Evolutionary conservation across 164 flowering plant genomes (phyloP).

Genomic region (Protea cynaroides): DNA sequence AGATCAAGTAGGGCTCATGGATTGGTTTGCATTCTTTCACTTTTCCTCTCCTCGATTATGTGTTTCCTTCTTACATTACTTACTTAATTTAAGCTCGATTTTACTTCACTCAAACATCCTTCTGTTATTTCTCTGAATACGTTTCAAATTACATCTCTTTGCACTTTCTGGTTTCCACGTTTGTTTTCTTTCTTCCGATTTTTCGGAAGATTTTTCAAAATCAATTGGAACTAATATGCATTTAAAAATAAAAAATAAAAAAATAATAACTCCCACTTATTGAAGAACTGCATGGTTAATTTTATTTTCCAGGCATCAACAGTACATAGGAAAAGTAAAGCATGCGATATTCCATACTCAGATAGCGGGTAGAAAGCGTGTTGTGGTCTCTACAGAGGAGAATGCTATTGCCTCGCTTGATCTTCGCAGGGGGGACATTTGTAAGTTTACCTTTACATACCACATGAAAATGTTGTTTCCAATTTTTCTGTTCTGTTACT

Average conservation of each 20-base stretch:
- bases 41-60: not conserved
- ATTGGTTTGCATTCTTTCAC: constrained; percentile 46
- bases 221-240: no score
- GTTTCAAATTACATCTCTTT: not conserved
- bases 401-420: constrained; percentile 93
- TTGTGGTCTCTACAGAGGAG: constrained; percentile 87
- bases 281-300: constrained; percentile 1
- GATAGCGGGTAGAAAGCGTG: constrained; percentile 87
- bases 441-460: constrained; percentile 33
- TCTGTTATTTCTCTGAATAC: not conserved
- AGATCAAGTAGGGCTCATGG: constrained; percentile 93
- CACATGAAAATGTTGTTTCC: not conserved
- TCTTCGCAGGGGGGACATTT: constrained; percentile 88
- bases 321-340: constrained; percentile 89
- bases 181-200: not conserved
- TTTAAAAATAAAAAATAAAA: not conserved
- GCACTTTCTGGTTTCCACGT: not conserved
- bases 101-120: no score
- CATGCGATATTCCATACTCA: constrained; percentile 91
- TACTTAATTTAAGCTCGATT: not conserved
- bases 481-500: not conserved
- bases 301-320: constrained; percentile 60
- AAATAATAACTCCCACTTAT: not conserved
- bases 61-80: not conserved
- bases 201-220: not conserved